Base-by-base conservation (phyloP, 2,329 filamentous ascomycete genomes). In the Cylindrodendrum hubeiense region DNA sequence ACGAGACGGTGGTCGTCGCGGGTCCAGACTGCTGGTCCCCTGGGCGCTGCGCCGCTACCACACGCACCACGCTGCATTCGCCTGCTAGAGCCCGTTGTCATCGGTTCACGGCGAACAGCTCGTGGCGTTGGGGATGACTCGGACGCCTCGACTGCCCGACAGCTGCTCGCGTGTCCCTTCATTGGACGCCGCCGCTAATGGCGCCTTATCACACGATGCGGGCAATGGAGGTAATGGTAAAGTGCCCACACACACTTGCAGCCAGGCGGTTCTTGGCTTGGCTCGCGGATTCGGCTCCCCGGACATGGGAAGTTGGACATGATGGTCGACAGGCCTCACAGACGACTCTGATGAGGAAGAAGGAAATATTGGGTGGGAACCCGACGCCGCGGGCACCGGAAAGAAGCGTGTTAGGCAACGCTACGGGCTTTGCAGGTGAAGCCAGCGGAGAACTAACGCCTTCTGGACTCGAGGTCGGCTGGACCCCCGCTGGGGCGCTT, bases 391-490 rank as follows among this genome's bases (percentile, higher is more conserved):
- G 57, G 57, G 28, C 57, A 52, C 49, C 50, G 41, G 47, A 50
- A 50, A 39, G 43, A 55, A 30, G 60, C 57, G 44, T n/a, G 60
- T 34, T 57, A 28, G 39, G 39, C 57, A 41, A 53, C 67, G 67
- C 67, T 57, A 68, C 60, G 41, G 50, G 59, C 41, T 64, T 57
- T 67, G 59, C 63, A 63, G 61, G 62, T 64, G 34, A 60, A 54
- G 53, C 66, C 69, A 72, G 67, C 68, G 63, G 68, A 65, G 64
- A 66, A 65, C 69, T 73, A 73, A 70, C 34, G 53, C 41, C 55
- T 70, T 68, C 61, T 65, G 70, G 59, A 47, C 58, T 59, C 44
- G 24, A 58, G 63, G 54, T 61, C 61, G 58, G 57, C 58, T 68
- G 63, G 63, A 59, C 68, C 71, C 68, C 70, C 70, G 70, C 66